phyloP scores from a whole-genome alignment of 495 filamentous ascomycete genomes.

The Lepraria neglecta region DNA sequence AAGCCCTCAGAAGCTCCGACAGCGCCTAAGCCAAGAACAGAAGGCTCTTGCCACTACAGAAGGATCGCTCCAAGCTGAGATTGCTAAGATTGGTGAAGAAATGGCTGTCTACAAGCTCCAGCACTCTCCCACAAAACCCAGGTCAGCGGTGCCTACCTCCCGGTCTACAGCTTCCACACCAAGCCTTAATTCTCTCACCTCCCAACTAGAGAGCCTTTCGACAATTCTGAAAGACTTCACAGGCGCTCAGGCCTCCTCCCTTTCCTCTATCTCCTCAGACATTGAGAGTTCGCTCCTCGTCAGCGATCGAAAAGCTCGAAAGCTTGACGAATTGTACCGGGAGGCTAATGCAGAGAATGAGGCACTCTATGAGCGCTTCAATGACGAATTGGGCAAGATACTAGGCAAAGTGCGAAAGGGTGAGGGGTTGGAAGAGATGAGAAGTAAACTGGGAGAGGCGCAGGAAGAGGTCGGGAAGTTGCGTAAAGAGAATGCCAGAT shows the following conservation, averaged over 20 bases:
- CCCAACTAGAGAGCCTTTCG: conserved; percentile 25
- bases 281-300: conserved; percentile 62
- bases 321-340: conserved; percentile 83
- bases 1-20: conserved; percentile 85
- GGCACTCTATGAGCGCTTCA: conserved; percentile 87
- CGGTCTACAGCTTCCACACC: conserved; percentile 12
- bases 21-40: conserved; percentile 78
- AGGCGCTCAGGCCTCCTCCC: conserved; percentile 53
- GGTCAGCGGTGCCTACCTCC: conserved; percentile 13
- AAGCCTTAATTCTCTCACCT: conserved; percentile 14
- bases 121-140: conserved; percentile 19
- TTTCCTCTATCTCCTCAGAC: conserved; percentile 57
- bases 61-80: conserved; percentile 62
- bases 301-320: conserved; percentile 69
- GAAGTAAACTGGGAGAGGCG: conserved; percentile 56
- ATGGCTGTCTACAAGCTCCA: conserved; percentile 54
- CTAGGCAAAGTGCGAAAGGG: conserved; percentile 65
- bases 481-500: conserved; percentile 71
- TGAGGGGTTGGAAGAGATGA: conserved; percentile 66
- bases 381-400: conserved; percentile 79
- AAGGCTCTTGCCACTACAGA: conserved; percentile 63
- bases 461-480: conserved; percentile 62
- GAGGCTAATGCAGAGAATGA: conserved; percentile 90
- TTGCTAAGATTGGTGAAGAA: conserved; percentile 77
- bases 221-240: conserved; percentile 42